phyloP scores from a whole-genome alignment of 148 eudicot genomes.

The Vaccinium corymbosum region DNA sequence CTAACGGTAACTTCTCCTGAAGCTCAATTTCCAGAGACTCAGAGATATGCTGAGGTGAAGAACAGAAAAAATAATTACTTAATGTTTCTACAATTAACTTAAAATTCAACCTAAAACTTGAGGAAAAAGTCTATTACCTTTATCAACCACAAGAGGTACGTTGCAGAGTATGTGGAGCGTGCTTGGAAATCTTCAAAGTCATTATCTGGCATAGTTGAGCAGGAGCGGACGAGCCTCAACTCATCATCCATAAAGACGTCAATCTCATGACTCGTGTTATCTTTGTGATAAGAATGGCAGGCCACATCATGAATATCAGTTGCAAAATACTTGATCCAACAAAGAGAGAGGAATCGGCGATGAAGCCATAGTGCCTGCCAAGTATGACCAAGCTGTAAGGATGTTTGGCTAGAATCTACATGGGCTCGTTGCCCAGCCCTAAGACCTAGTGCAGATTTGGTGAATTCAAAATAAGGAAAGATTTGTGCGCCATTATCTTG shows the following conservation, averaged over 20 bases:
- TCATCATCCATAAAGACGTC: slow-evolving; percentile 40
- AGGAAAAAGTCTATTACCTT: slow-evolving; percentile 37
- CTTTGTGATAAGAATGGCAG: slow-evolving; percentile 7
- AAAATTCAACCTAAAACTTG: neutral
- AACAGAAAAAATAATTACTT: neutral
- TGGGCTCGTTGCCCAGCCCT: neutral
- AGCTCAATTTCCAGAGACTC: slow-evolving; percentile 24
- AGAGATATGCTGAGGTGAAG: slow-evolving; percentile 41
- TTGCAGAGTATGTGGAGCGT: slow-evolving; percentile 56
- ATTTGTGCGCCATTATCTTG: neutral
- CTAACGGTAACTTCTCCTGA: slow-evolving; percentile 29
- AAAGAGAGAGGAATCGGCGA: slow-evolving; percentile 71
- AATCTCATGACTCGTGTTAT: slow-evolving; percentile 18
- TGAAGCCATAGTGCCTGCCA: slow-evolving; percentile 87
- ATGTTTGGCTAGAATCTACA: neutral
- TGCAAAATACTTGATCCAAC: slow-evolving; percentile 53
- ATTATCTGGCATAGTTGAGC: slow-evolving; percentile 44
- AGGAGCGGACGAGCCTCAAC: slow-evolving; percentile 40
- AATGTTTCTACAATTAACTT: neutral
- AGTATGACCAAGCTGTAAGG: slow-evolving; percentile 8
- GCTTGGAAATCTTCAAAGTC: slow-evolving; percentile 77
- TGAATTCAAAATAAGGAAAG: neutral
- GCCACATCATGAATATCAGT: slow-evolving; percentile 19
- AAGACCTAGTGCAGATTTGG: neutral
- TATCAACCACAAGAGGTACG: slow-evolving; percentile 65